Evolutionary conservation across 805 yeast genomes (phyloP).

Genomic region (Barnettozyma vustinii): DNA sequence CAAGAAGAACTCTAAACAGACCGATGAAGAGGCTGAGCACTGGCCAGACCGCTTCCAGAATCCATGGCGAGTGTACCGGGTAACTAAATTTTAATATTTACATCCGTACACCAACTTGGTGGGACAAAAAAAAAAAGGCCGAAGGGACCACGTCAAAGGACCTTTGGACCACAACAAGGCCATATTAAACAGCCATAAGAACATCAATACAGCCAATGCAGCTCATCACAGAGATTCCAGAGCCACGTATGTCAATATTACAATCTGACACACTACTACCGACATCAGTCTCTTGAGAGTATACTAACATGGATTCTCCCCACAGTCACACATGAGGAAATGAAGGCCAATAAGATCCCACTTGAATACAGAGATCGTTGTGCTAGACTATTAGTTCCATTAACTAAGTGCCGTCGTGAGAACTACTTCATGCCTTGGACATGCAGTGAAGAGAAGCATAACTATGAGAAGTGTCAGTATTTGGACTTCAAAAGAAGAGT

Average conservation of each 20-base stretch:
- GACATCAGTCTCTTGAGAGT: no score
- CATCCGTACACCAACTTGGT: background rate
- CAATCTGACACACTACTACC: background rate
- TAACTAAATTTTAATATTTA: no score
- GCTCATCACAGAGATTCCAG: constrained; percentile 9
- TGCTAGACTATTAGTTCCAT: constrained; percentile 56
- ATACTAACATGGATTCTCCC: background rate
- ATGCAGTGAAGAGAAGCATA: constrained; percentile 74
- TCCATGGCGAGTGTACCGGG: no score
- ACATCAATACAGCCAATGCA: background rate
- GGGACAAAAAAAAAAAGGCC: background rate
- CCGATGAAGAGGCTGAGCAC: no score
- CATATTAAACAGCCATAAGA: background rate
- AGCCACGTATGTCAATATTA: constrained; percentile 5
- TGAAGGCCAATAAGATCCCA: constrained; percentile 75
- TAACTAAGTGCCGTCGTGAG: constrained; percentile 57
- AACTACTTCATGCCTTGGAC: constrained; percentile 60
- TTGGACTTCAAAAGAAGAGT: constrained; percentile 78
- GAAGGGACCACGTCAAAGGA: background rate
- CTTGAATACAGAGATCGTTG: constrained; percentile 80
- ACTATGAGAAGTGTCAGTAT: constrained; percentile 81
- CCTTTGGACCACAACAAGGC: background rate
- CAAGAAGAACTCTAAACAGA: no score
- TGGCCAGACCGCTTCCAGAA: no score
- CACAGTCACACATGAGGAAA: constrained; percentile 73